phyloP scores from a whole-genome alignment of 2,329 filamentous ascomycete species.

The Fusarium nygamai region DNA sequence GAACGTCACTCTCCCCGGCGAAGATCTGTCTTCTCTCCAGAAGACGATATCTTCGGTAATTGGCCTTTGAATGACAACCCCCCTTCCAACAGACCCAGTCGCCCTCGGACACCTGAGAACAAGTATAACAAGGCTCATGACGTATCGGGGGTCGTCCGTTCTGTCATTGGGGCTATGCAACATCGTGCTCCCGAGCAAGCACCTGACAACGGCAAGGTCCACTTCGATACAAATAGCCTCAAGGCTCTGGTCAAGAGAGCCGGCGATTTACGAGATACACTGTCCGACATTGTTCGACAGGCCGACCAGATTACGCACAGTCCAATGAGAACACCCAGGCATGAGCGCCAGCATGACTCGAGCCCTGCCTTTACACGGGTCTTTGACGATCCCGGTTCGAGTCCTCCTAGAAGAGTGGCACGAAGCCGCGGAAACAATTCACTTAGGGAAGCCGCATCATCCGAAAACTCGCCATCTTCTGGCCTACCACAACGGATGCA shows the following conservation, averaged over 20 bases:
- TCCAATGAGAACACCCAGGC: conserved; percentile 61
- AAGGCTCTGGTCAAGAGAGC: conserved; percentile 72
- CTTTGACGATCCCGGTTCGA: conserved; percentile 70
- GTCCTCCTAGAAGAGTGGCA: conserved; percentile 60
- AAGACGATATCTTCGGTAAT: conserved; percentile 72
- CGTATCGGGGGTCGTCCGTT: conserved; percentile 63
- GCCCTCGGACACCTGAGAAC: conserved; percentile 54
- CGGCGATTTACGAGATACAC: conserved; percentile 65
- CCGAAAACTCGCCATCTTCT: conserved; percentile 63
- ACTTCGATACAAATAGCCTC: conserved; percentile 76
- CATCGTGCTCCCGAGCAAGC: conserved; percentile 57
- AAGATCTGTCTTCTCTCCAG: conserved; percentile 71
- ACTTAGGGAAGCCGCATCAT: conserved; percentile 58
- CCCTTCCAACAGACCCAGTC: conserved; percentile 51
- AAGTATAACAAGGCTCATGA: conserved; percentile 48
- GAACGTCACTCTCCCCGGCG: conserved; percentile 63
- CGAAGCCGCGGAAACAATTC: conserved; percentile 66
- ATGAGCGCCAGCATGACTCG: conserved; percentile 59
- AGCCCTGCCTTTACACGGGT: conserved; percentile 75
- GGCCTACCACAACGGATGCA: conserved; percentile 65
- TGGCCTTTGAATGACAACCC: conserved; percentile 55
- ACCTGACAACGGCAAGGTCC: conserved; percentile 58
- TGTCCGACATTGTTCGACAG: conserved; percentile 69
- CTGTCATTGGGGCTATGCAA: conserved; percentile 73
- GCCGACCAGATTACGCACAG: conserved; percentile 68